Evolutionary conservation across 2,329 filamentous ascomycete genomes (phyloP), one percentile per base, ranked within the genome.

Genomic region (Hypoxylon sp.): DNA sequence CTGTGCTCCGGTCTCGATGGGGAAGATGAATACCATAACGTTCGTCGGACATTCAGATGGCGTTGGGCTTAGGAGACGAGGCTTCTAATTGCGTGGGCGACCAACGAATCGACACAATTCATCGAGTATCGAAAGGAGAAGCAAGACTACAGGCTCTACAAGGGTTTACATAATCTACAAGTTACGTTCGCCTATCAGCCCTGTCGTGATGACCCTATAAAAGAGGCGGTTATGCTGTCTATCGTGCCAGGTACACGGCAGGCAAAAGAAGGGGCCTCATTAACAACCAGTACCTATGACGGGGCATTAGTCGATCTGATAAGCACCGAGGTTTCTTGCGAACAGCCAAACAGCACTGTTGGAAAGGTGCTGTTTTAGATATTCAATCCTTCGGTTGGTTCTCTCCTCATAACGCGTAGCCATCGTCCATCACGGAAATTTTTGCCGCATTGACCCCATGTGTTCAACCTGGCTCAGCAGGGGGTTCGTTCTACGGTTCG

Each of bases 1-100:
- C 59, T 72, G 71, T 20, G 58, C 62, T 30, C 49, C 41, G 20
- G 44, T 63, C 43, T 68, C 68, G 57, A 73, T 59, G 20, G 68
- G 66, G 28, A 68, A 71, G 22, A 64, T 61, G 61, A 69, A 58
- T 32, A 62, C 58, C 68, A 73, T 72, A 54, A 41, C 44, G 54
- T 59, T 32, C 37, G 39, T 26, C 52, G 41, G 24, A 50, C 65
- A 65, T 65, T 48, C 58, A 48, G 48, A 34, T 39, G 17, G 15
- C 5, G 30, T 26, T 19, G 58, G 41, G 20, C 51, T 47, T 47
- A 37, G 50, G 11, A 22, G 32, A 51, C 32, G 19, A 48, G 43
- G 52, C 53, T 58, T 60, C 17, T 52, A 20, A 10, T 17, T 22
- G 49, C 37, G 37, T 41, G 44, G 19, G 26, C n/a, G n/a, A n/a